These are phyloP conservation scores for Hyaloperonospora brassicae DNA, from an alignment of 352 stramenopile species.

Conservation along the genomic window DNA sequence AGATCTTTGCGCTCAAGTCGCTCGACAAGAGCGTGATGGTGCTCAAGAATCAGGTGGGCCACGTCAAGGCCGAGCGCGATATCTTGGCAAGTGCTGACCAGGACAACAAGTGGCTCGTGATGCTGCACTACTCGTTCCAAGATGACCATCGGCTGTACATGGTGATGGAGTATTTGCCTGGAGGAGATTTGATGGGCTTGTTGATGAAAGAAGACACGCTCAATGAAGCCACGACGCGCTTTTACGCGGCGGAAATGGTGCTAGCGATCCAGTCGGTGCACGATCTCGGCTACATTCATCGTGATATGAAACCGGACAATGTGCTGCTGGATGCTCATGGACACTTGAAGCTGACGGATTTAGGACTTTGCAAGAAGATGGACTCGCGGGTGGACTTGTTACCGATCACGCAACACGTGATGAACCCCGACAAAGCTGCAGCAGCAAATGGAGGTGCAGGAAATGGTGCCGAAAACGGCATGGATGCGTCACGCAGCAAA, in stretches of 20 bases:
- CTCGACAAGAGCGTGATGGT: constrained; percentile 89
- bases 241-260: constrained; percentile 98
- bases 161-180: constrained; percentile 99
- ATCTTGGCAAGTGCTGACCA: constrained; percentile 90
- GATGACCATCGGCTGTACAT: constrained; percentile 79
- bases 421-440: constrained; percentile 21
- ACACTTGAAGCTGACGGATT: constrained; percentile 98
- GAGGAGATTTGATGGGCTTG: constrained; percentile 98
- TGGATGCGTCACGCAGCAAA: constrained; percentile 47
- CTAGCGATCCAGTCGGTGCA: constrained; percentile 97
- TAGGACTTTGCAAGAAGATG: constrained; percentile 97
- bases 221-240: constrained; percentile 76
- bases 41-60: constrained; percentile 91
- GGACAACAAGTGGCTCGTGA: constrained; percentile 96
- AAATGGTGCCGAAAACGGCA: constrained; percentile 15
- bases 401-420: constrained; percentile 67
- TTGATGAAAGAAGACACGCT: constrained; percentile 98
- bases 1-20: constrained; percentile 89
- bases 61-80: constrained; percentile 96
- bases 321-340: constrained; percentile 95
- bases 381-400: constrained; percentile 81
- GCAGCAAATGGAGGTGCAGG: constrained; percentile 14
- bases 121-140: constrained; percentile 97
- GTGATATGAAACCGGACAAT: constrained; percentile 97
- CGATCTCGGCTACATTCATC: constrained; percentile 97